Evolutionary conservation across 140 eudicot species (phyloP).

Genomic region (Eryngium alpinum): DNA sequence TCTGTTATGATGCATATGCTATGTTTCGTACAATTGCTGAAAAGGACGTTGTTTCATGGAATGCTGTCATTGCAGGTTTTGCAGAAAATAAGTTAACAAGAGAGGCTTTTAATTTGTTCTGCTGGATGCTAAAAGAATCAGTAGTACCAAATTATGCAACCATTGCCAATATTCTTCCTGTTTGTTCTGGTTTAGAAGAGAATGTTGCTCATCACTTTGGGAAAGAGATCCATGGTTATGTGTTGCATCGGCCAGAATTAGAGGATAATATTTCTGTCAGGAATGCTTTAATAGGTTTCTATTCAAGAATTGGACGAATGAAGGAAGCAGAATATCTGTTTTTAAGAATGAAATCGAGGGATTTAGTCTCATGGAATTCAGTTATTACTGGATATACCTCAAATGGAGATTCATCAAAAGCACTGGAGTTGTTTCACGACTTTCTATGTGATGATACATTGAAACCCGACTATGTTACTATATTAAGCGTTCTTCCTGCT

Average conservation of each 20-base stretch:
- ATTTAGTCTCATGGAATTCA: conserved; percentile 81
- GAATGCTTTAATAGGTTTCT: conserved; percentile 67
- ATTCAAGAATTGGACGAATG: conserved; percentile 48
- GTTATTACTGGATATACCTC: conserved; percentile 64
- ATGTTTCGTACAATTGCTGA: conserved; percentile 48
- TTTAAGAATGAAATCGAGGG: conserved; percentile 43
- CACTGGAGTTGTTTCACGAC: conserved; percentile 40
- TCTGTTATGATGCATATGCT: conserved; percentile 36
- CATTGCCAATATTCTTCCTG: conserved; percentile 56
- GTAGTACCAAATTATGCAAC: conserved; percentile 67
- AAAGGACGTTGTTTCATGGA: conserved; percentile 81
- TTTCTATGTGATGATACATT: conserved; percentile 21
- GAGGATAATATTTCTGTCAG: conserved; percentile 38
- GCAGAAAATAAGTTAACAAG: conserved; percentile 50
- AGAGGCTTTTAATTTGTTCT: conserved; percentile 51
- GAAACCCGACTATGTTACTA: conserved; percentile 51
- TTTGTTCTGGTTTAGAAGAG: conserved; percentile 40
- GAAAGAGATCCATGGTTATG: conserved; percentile 56
- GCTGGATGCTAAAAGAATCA: conserved; percentile 47
- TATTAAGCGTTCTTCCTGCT: conserved; percentile 58
- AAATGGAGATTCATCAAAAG: conserved; percentile 55
- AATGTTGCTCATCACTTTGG: conserved; percentile 35
- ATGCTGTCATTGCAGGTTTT: conserved; percentile 76
- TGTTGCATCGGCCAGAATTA: conserved; percentile 41
- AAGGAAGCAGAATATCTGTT: conserved; percentile 48